A percentile compares a stretch with the other conserved stretches of the same genome.
phyloP scores from a whole-genome alignment of 768 basidiomycete genomes.

The Astraeus odoratus region DNA sequence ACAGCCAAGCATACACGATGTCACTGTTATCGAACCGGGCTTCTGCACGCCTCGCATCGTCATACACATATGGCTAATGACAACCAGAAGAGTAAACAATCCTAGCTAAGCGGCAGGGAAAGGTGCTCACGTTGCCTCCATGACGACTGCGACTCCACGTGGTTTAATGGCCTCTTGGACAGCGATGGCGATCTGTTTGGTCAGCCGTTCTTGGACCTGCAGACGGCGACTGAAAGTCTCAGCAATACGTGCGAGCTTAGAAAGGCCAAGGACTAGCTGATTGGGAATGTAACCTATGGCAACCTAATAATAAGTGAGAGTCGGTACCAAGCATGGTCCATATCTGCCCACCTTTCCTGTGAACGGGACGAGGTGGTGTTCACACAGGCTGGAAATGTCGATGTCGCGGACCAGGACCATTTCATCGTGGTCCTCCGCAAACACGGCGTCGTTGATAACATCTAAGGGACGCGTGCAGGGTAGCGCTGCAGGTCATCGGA shows the following conservation, averaged over 20 bases:
- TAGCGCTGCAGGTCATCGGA: conserved; percentile 3
- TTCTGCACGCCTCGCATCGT: conserved; percentile 99
- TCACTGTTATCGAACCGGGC: conserved; percentile 90
- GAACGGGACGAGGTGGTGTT: conserved; percentile 98
- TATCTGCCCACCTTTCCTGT: conserved; percentile 78
- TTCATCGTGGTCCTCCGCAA: conserved; percentile 98
- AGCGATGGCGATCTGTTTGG: conserved; percentile 96
- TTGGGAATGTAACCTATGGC: conserved; percentile 98
- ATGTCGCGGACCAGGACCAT: conserved; percentile 99
- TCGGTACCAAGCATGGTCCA: neutral
- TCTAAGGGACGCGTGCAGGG: conserved; percentile 41
- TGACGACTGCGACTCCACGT: conserved; percentile 96
- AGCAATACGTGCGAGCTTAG: conserved; percentile 94
- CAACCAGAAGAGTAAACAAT: conserved; percentile 7
- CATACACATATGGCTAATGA: conserved; percentile 89
- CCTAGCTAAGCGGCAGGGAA: conserved; percentile 6
- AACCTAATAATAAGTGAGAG: conserved; percentile 47
- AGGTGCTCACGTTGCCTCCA: conserved; percentile 89
- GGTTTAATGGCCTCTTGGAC: conserved; percentile 98
- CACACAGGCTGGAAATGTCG: conserved; percentile 93
- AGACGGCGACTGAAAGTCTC: conserved; percentile 94
- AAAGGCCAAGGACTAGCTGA: conserved; percentile 86
- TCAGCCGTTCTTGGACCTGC: conserved; percentile 96
- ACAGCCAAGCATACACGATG: conserved; percentile 96
- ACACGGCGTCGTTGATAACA: conserved; percentile 97